Percentiles rank a stretch among this genome's conserved stretches.
phyloP scores from a whole-genome alignment of 1,284 basidiomycete genomes.

The Moesziomyces parantarcticus region DNA sequence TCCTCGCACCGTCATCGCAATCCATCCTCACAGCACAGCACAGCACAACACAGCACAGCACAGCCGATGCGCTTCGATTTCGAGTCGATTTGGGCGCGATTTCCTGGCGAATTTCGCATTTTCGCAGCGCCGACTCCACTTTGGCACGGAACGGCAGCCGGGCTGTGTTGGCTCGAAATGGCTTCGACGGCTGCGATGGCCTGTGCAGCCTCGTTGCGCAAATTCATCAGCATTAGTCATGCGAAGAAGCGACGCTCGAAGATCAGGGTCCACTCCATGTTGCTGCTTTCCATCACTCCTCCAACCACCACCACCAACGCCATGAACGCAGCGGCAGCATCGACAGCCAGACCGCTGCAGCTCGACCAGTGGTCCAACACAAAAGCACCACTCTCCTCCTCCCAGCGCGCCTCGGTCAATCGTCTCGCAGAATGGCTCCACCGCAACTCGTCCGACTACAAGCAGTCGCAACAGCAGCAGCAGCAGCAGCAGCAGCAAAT shows the following conservation, averaged over 20 bases:
- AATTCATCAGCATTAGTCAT: slow-evolving; percentile 21
- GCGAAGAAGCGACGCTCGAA: slow-evolving; percentile 5
- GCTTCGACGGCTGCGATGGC: slow-evolving; percentile 7
- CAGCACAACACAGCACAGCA: slow-evolving; percentile 11
- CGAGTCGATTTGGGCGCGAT: too few species aligned
- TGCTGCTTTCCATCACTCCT: background rate
- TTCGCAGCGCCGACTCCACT: too few species aligned
- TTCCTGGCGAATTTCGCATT: background rate
- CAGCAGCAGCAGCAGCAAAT: background rate
- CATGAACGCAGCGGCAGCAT: background rate
- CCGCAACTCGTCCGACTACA: slow-evolving; percentile 36
- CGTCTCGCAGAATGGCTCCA: slow-evolving; percentile 54
- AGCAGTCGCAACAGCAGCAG: slow-evolving; percentile 24
- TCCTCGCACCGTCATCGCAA: background rate
- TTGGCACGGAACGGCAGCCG: slow-evolving; percentile 1
- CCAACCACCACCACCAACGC: slow-evolving; percentile 1
- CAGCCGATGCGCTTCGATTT: slow-evolving; percentile 1
- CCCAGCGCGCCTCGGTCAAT: slow-evolving; percentile 51
- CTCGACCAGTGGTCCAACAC: slow-evolving; percentile 54
- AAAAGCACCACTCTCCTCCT: slow-evolving; percentile 45
- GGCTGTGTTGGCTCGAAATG: background rate
- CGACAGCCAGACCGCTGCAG: slow-evolving; percentile 40
- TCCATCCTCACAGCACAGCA: slow-evolving; percentile 1
- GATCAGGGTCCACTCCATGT: slow-evolving; percentile 20
- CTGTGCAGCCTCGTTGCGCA: slow-evolving; percentile 11